Percentiles rank a stretch among this genome's conserved stretches.
These are phyloP conservation scores for Aspergillus diversus DNA, from an alignment of 495 filamentous ascomycete genomes.

Conservation along the genomic window DNA sequence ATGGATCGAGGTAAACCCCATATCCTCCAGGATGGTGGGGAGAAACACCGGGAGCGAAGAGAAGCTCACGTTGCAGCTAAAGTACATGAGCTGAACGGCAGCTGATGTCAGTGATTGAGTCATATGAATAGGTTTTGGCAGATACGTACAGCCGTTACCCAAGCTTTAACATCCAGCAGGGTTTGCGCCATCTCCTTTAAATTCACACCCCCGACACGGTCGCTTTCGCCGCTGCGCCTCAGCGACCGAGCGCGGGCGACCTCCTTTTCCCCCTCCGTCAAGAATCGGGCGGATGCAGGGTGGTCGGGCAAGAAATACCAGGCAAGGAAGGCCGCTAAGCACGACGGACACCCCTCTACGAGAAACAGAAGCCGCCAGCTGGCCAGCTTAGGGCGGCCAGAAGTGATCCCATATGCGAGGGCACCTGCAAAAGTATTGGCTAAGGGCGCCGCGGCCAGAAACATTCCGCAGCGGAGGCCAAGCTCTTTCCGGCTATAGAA, in stretches of 20 bases:
- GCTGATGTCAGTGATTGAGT: constrained; percentile 10
- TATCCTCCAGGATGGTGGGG: constrained; percentile 75
- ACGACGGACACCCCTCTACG: constrained; percentile 77
- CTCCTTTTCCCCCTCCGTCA: constrained; percentile 70
- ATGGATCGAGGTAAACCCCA: constrained; percentile 74
- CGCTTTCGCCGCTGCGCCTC: constrained; percentile 63
- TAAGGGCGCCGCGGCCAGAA: constrained; percentile 76
- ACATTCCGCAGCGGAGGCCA: constrained; percentile 75
- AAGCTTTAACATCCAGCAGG: constrained; percentile 64
- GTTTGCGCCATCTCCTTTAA: constrained; percentile 62
- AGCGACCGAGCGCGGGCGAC: constrained; percentile 67
- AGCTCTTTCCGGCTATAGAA: constrained; percentile 83
- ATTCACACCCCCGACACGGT: constrained; percentile 55
- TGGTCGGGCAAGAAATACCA: constrained; percentile 75
- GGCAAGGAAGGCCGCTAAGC: constrained; percentile 65
- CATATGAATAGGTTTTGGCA: background rate
- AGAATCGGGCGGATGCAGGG: constrained; percentile 68
- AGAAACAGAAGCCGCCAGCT: constrained; percentile 84
- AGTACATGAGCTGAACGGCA: constrained; percentile 55
- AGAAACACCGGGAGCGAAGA: constrained; percentile 87
- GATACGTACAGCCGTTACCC: constrained; percentile 52
- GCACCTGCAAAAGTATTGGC: constrained; percentile 84
- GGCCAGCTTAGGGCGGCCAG: constrained; percentile 63
- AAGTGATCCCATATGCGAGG: constrained; percentile 82
- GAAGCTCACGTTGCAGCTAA: constrained; percentile 69